Evolutionary conservation across 208 protist genomes (phyloP), one percentile per base, ranked within the genome.

Genomic region (Strigomonas galati): DNA sequence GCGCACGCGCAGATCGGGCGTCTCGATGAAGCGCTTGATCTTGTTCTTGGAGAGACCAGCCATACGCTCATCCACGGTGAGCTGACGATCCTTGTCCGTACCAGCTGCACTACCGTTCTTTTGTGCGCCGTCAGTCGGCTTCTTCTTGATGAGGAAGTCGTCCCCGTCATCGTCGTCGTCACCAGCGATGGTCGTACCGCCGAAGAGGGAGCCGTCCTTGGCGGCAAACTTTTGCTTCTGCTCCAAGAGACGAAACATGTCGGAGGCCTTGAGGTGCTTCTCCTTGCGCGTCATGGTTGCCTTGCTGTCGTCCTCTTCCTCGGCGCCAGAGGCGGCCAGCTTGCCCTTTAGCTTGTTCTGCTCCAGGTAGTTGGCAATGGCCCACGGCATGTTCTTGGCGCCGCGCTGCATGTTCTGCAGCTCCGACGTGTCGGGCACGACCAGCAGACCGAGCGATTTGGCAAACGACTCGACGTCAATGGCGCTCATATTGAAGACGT

Each of bases 381-480:
- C 82, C 83, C 85, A 96, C 28, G 91, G 83, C 35, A 92, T 67
- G 48, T 98, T 98, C 81, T 97, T 98, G 27, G 79, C 75, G 21
- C 81, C 71, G 32, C 91, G 85, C 48, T 81, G 77, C 27, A 86
- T 61, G 54, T 85, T 80, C 28, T 73, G 65, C 51, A 97, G 74
- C 78, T 98, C 95, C n/a, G 82, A 85, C 72, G 99, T 93, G 58
- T 95, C 84, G 7, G 98, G 98, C 43, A 95, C 85, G 30, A 87
- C 79, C 15, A 91, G 67, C 31, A 99, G 84, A 27, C 98, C 98
- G 1, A 98, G 80, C 7, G 94, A 98, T 30, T 82, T 72, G 1
- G 98, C 88, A 60, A 97, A 98, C n/a, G 74, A 76, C 35, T 84
- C 85, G 10, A 97, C 68, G 59, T 98, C 87, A 37, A 99, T 90